Evolutionary conservation across 768 basidiomycete genomes (phyloP).

Genomic region (Lactifluus volemus): DNA sequence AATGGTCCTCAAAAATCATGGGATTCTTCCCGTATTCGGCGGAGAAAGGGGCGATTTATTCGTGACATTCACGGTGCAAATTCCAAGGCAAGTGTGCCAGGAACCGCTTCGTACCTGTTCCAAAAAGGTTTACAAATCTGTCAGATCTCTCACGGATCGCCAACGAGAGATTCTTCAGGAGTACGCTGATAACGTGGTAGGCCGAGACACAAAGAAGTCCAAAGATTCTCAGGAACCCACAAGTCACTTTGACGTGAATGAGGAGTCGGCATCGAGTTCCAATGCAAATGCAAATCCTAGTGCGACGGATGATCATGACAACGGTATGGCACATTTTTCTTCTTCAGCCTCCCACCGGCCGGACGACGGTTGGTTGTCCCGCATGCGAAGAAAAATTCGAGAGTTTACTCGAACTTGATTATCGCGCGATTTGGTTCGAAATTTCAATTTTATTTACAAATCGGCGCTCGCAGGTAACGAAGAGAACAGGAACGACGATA

Average conservation of each 20-base stretch:
- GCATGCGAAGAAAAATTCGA: conserved; percentile 59
- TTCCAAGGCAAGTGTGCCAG: conserved; percentile 68
- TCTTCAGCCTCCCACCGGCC: conserved; percentile 42
- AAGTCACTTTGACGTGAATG: conserved; percentile 19
- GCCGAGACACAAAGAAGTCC: conserved; percentile 31
- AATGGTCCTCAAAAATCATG: conserved; percentile 86
- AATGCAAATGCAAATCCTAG: not conserved
- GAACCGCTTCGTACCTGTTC: conserved; percentile 1
- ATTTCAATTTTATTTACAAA: conserved; percentile 5
- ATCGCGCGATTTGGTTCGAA: conserved; percentile 28
- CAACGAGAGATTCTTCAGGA: conserved; percentile 85
- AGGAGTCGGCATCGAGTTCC: conserved; percentile 16
- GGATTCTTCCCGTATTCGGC: conserved; percentile 55
- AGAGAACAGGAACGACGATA: conserved; percentile 25
- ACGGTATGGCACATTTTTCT: conserved; percentile 72
- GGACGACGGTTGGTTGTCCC: conserved; percentile 58
- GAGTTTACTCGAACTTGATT: conserved; percentile 62
- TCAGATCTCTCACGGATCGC: conserved; percentile 69
- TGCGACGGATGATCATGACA: conserved; percentile 32
- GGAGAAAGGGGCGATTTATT: conserved; percentile 75
- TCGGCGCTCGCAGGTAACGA: conserved; percentile 15
- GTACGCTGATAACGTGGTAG: conserved; percentile 92
- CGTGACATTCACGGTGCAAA: conserved; percentile 76
- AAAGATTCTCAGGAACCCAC: conserved; percentile 21
- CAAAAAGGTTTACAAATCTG: conserved; percentile 5